Conservation (phyloP, 768 basidiomycete species). For the Tricholoma hemisulphureum region DNA sequence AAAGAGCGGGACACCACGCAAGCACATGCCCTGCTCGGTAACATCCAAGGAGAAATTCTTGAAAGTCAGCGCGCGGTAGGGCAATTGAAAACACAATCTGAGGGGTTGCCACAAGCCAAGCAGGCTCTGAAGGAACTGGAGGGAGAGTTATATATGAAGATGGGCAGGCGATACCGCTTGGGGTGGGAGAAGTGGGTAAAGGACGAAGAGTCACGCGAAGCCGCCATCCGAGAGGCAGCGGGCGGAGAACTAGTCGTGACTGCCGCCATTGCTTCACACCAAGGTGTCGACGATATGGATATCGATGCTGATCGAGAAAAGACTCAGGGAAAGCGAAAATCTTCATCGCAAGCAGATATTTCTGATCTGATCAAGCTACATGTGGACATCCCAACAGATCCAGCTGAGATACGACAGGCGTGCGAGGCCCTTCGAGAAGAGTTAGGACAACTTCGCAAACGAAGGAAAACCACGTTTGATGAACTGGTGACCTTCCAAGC, state of each 20-base stretch:
- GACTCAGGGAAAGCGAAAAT: constrained; percentile 55
- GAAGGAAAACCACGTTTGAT: constrained; percentile 71
- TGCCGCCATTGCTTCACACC: constrained; percentile 43
- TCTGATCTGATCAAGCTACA: constrained; percentile 63
- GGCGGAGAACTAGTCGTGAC: constrained; percentile 55
- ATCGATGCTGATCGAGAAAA: constrained; percentile 44
- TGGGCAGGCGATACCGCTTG: constrained; percentile 76
- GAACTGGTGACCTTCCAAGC: constrained; percentile 79
- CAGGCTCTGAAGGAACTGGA: constrained; percentile 61
- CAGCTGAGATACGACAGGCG: constrained; percentile 48
- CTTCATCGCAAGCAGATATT: constrained; percentile 47
- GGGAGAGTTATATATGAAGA: constrained; percentile 63
- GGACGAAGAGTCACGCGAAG: constrained; percentile 80
- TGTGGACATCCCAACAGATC: constrained; percentile 54
- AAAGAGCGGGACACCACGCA: constrained; percentile 91
- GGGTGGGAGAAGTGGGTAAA: constrained; percentile 95
- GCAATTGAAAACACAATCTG: constrained; percentile 68
- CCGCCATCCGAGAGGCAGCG: constrained; percentile 57
- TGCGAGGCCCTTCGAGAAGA: constrained; percentile 68
- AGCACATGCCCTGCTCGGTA: constrained; percentile 79
- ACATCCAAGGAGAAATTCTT: constrained; percentile 87
- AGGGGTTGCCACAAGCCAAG: constrained; percentile 60
- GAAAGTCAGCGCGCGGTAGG: constrained; percentile 77
- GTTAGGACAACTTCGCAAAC: constrained; percentile 60
- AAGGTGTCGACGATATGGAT: constrained; percentile 47